phyloP scores from a whole-genome alignment of 495 filamentous ascomycete genomes.

The Penicillium herquei region DNA sequence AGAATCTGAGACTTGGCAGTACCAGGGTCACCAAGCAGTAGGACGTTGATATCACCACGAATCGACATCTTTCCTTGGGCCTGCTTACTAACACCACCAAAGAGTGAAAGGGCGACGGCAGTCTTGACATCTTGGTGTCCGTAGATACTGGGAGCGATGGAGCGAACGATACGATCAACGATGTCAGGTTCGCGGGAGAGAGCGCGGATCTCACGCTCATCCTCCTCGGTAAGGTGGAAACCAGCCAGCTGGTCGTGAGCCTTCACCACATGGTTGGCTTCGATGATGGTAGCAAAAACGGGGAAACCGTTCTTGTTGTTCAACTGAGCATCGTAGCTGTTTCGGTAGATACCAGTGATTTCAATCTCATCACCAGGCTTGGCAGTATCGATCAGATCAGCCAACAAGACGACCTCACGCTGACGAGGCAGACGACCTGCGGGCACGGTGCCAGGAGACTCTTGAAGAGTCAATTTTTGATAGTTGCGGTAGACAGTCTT shows the following conservation, averaged over 20 bases:
- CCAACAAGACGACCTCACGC: constrained; percentile 92
- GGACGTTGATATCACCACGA: constrained; percentile 96
- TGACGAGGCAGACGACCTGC: constrained; percentile 93
- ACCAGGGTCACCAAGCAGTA: constrained; percentile 95
- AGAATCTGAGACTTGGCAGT: constrained; percentile 98
- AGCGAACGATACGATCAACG: constrained; percentile 90
- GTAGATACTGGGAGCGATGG: constrained; percentile 96
- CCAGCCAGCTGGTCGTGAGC: constrained; percentile 97
- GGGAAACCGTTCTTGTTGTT: constrained; percentile 99
- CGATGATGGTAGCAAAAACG: constrained; percentile 95
- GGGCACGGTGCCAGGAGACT: constrained; percentile 95
- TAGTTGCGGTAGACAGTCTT: constrained; percentile 99
- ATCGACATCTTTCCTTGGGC: constrained; percentile 84
- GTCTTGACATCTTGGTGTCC: constrained; percentile 98
- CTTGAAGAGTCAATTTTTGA: constrained; percentile 95
- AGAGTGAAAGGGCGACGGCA: constrained; percentile 88
- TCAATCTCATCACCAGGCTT: constrained; percentile 99
- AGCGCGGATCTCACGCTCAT: constrained; percentile 87
- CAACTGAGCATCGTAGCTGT: constrained; percentile 95
- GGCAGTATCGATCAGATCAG: constrained; percentile 94
- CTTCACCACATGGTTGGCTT: constrained; percentile 96
- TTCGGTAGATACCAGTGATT: constrained; percentile 94
- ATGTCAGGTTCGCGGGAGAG: constrained; percentile 87
- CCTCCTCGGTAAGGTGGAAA: constrained; percentile 93
- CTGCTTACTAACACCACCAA: constrained; percentile 91